A percentile compares a stretch with the other conserved stretches of the same genome.
Conservation (phyloP, 768 basidiomycete species). For the Amylocystis lapponica region DNA sequence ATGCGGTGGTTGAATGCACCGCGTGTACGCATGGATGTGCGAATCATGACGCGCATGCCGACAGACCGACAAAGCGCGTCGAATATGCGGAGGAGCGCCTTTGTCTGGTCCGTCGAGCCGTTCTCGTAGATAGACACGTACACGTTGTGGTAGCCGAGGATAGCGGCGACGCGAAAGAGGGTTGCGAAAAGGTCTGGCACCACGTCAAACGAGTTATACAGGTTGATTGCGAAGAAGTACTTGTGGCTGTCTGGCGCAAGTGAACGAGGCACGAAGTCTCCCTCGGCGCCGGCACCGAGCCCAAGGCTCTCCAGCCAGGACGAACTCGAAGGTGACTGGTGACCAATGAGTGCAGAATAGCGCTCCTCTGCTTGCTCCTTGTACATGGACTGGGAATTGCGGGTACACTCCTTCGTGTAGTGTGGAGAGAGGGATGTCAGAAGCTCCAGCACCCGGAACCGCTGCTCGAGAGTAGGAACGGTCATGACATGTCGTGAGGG, state of each 20-base stretch:
- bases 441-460: constrained; percentile 79
- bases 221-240: constrained; percentile 98
- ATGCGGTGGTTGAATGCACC: constrained; percentile 99
- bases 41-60: constrained; percentile 89
- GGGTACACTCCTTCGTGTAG: constrained; percentile 90
- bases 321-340: constrained; percentile 49
- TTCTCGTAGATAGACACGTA: constrained; percentile 99
- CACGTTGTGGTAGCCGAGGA: constrained; percentile 96
- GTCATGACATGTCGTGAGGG: constrained; percentile 55
- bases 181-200: constrained; percentile 97
- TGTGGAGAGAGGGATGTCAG: constrained; percentile 85
- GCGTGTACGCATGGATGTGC: constrained; percentile 86
- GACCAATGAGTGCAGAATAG: constrained; percentile 79
- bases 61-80: constrained; percentile 87
- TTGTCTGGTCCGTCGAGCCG: constrained; percentile 98
- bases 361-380: constrained; percentile 79
- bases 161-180: constrained; percentile 86
- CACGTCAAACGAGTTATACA: constrained; percentile 99
- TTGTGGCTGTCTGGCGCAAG: constrained; percentile 70
- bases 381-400: constrained; percentile 80
- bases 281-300: constrained; percentile 40
- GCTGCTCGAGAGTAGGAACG: constrained; percentile 78
- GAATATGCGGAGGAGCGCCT: constrained; percentile 91
- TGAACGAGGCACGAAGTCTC: constrained; percentile 30
- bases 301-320: constrained; percentile 61